phyloP scores from a whole-genome alignment of 2,329 filamentous ascomycete genomes.

The Ascochyta lentis region DNA sequence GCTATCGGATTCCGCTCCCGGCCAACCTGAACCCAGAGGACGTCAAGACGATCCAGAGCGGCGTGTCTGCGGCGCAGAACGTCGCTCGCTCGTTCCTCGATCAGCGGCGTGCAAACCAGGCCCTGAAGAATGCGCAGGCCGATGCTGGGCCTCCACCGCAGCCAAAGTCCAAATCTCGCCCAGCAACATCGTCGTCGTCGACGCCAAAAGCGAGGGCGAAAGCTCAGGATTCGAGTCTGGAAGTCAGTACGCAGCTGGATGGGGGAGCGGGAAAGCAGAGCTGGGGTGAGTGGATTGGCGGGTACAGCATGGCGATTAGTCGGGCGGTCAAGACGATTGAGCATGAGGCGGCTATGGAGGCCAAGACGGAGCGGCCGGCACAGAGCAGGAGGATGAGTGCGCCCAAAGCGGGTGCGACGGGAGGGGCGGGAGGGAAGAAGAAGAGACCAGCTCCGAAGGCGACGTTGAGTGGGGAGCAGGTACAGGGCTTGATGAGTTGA shows the following conservation, averaged over 20 bases:
- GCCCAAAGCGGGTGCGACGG: slow-evolving; percentile 10
- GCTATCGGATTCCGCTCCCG: slow-evolving; percentile 47
- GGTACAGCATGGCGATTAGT: slow-evolving; percentile 47
- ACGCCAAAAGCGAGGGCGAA: slow-evolving; percentile 10
- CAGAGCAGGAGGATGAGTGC: slow-evolving; percentile 12
- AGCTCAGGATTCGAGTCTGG: slow-evolving; percentile 15
- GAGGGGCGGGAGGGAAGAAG: slow-evolving; percentile 20
- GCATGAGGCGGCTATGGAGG: slow-evolving; percentile 45
- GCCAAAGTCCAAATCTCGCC: not conserved
- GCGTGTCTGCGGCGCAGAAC: slow-evolving; percentile 44
- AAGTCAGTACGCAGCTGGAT: slow-evolving; percentile 13
- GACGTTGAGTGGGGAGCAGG: slow-evolving; percentile 35
- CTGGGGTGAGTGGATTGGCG: slow-evolving; percentile 49
- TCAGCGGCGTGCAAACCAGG: slow-evolving; percentile 27
- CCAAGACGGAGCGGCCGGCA: slow-evolving; percentile 21
- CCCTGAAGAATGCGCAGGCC: slow-evolving; percentile 13
- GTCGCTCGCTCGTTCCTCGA: slow-evolving; percentile 44
- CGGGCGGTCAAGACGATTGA: slow-evolving; percentile 47
- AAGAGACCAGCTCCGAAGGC: slow-evolving; percentile 30
- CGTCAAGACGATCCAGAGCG: slow-evolving; percentile 44
- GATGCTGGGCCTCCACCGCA: slow-evolving; percentile 1
- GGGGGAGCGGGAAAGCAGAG: slow-evolving; percentile 33
- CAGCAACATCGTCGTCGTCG: not conserved
- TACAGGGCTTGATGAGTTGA: slow-evolving; percentile 35
- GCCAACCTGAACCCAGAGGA: slow-evolving; percentile 40